Conservation (phyloP, 2,329 filamentous ascomycete species). For the Fusarium mangiferae region DNA sequence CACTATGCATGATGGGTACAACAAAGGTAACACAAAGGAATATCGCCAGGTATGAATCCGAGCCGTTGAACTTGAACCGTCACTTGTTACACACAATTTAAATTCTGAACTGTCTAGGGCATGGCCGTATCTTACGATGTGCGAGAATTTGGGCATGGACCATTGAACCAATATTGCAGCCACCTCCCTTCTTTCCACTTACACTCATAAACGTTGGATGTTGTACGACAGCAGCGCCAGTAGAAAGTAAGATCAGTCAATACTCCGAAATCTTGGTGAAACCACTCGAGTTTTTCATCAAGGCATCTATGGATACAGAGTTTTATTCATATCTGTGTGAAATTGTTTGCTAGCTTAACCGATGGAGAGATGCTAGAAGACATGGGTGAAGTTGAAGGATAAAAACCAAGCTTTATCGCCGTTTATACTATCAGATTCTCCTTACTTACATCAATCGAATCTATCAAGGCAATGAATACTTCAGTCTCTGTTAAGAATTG, state of each 20-base stretch:
- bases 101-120: neutral
- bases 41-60: neutral
- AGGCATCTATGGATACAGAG: neutral
- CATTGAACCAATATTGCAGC: slow-evolving; percentile 16
- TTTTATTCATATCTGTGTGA: neutral
- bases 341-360: neutral
- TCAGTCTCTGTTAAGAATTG: neutral
- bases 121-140: neutral
- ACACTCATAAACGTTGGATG: slow-evolving; percentile 23
- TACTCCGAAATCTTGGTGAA: slow-evolving; percentile 21
- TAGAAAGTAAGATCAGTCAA: slow-evolving; percentile 27
- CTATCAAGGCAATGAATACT: neutral
- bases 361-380: neutral
- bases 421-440: neutral
- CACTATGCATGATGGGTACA: slow-evolving; percentile 12
- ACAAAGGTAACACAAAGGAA: neutral
- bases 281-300: slow-evolving; percentile 6
- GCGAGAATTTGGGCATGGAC: neutral
- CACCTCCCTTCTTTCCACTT: slow-evolving; percentile 13
- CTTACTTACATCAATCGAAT: neutral
- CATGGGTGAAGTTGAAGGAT: neutral
- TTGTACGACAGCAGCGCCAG: slow-evolving; percentile 31
- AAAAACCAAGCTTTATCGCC: neutral
- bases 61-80: slow-evolving; percentile 9
- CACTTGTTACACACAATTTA: slow-evolving; percentile 11